Evolutionary conservation across 2,329 filamentous ascomycete genomes (phyloP).

Genomic region (Ophiostoma tasmaniense): DNA sequence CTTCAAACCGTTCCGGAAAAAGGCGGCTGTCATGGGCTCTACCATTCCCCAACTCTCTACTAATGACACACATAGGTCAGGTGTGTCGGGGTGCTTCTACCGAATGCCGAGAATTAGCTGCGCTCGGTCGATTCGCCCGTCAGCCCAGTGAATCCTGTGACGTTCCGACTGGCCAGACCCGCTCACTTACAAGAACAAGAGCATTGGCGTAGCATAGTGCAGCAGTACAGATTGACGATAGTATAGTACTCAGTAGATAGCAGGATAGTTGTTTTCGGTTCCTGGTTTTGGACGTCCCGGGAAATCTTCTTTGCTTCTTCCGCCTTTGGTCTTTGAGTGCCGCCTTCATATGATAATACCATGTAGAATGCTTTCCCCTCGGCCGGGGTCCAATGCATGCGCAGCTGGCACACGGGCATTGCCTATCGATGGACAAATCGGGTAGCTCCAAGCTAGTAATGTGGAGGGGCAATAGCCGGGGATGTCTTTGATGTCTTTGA

Average conservation of each 20-base stretch:
- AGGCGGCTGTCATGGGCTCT: neutral
- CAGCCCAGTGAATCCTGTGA: neutral
- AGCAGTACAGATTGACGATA: neutral
- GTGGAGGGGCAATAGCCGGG: constrained; percentile 14
- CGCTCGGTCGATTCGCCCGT: constrained; percentile 1
- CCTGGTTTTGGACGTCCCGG: constrained; percentile 18
- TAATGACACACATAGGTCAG: neutral
- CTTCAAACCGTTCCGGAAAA: neutral
- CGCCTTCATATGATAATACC: neutral
- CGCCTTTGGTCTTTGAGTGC: neutral
- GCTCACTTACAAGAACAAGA: neutral
- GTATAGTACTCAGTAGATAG: too few species aligned
- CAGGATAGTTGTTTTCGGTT: neutral
- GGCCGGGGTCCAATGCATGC: constrained; percentile 21
- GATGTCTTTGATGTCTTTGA: neutral
- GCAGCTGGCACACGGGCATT: constrained; percentile 4
- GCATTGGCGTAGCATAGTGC: too few species aligned
- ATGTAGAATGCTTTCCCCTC: constrained; percentile 24
- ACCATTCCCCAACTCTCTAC: neutral
- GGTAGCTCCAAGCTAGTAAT: constrained; percentile 9
- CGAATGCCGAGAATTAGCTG: constrained; percentile 6
- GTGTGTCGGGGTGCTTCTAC: constrained; percentile 5
- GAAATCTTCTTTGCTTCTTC: constrained; percentile 23
- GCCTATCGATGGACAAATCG: constrained; percentile 11
- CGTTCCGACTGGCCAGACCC: constrained; percentile 3